Evolutionary conservation across 2,329 filamentous ascomycete species (phyloP), one percentile per base, ranked within the genome.

Genomic region (Ilyonectria destructans): DNA sequence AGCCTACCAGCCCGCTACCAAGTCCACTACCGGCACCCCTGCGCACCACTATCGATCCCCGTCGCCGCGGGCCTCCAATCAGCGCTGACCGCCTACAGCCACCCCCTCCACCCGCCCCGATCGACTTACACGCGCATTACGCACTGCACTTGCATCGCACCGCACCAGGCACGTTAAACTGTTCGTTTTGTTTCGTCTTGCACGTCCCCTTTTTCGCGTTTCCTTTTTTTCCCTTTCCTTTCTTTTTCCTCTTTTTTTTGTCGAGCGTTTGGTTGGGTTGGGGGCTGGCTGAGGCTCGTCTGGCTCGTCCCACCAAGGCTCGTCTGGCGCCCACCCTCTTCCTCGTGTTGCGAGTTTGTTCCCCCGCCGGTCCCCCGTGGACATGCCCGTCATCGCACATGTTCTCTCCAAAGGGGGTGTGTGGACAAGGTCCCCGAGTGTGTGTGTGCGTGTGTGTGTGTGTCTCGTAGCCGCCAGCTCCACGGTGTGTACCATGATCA

Each of bases 1-100:
- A 35, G 21, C 26, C 51, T 35, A n/a, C 51, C 51, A 43, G 46
- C 12, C 13, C 46, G n/a, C 48, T 26, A 7, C 7, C 37, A 56
- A 56, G 43, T 33, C 40, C 71, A 74, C 71, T 77, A 75, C 74
- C 74, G 71, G 19, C 72, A 77, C 74, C 74, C 74, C 73, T 77
- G 72, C 65, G 71, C 74, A 77, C 72, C 69, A 75, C 73, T 68
- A 77, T 74, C 51, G 69, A 71, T 70, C 60, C 51, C 63, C 57
- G 58, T 23, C 19, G 45, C 48, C 45, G 58, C 63, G 46, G 23
- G 15, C 48, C 62, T 52, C 74, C 74, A 77, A 77, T 77, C 73
- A 77, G 43, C 49, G 33, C 67, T 69, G 59, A 67, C 46, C 7
- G 35, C 17, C 58, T 77, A 77, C 55, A 73, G 68, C 46, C 69